These are phyloP conservation scores for Thelonectria olida DNA, from an alignment of 2,329 filamentous ascomycete species.

Conservation along the genomic window DNA sequence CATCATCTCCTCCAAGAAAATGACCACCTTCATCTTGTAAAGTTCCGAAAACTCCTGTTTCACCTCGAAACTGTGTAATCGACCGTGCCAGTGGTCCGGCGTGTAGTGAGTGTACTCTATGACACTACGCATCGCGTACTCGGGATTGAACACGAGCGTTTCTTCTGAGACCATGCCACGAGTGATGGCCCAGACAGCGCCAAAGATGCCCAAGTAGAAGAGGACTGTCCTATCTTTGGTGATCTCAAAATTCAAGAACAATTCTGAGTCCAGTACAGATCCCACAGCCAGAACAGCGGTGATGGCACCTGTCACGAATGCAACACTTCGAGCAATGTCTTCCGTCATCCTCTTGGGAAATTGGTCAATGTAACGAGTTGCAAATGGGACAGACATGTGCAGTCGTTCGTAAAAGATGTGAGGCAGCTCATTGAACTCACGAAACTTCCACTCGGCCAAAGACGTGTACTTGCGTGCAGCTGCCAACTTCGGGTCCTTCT, in stretches of 20 bases:
- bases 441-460: constrained; percentile 96
- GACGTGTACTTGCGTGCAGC: constrained; percentile 86
- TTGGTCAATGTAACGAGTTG: constrained; percentile 90
- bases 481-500: constrained; percentile 91
- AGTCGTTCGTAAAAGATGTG: constrained; percentile 90
- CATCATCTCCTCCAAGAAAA: constrained; percentile 91
- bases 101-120: constrained; percentile 94
- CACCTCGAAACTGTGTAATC: constrained; percentile 93
- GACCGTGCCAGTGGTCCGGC: constrained; percentile 86
- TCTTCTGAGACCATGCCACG: constrained; percentile 89
- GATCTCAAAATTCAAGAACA: constrained; percentile 92
- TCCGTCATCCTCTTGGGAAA: constrained; percentile 96
- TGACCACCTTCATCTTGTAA: constrained; percentile 91
- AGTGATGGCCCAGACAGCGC: constrained; percentile 83
- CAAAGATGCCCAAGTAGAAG: constrained; percentile 88
- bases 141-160: constrained; percentile 88
- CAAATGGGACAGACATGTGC: constrained; percentile 95
- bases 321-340: constrained; percentile 83
- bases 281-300: constrained; percentile 85
- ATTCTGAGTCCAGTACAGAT: constrained; percentile 87
- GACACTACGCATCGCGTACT: constrained; percentile 87
- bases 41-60: constrained; percentile 89
- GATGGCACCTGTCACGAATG: constrained; percentile 87
- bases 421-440: constrained; percentile 95
- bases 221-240: constrained; percentile 87